Evolutionary conservation across 768 basidiomycete species (phyloP), one percentile per base, ranked within the genome.

Genomic region (Sutorius australiensis): DNA sequence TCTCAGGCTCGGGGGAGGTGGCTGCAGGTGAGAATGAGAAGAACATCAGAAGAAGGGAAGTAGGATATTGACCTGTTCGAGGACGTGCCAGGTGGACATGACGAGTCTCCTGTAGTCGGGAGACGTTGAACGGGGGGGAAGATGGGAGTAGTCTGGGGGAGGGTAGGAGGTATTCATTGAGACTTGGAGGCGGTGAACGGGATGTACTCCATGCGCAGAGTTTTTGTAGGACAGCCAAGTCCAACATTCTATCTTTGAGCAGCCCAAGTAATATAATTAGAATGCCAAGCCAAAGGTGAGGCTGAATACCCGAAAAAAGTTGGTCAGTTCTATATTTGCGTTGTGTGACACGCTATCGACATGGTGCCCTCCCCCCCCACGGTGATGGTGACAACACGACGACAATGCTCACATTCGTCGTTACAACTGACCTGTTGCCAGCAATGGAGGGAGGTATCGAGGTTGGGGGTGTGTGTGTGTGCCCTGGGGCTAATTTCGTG

Each of bases 1-100:
- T 44, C 88, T 81, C 40, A 97, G 77, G 55, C 75, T 84, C 0
- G 94, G 92, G 1, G 93, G 89, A 27, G 92, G 82, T 6, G 83
- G 63, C 87, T 91, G 63, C 9, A 34, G 31, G 36, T 32, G 48
- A 38, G 12, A 44, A 42, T 60, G 48, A 50, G n/a, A 49, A 12
- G 27, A 37, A 38, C 19, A 16, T 17, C 14, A 28, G 21, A n/a
- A 3, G 39, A 34, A 49, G 42, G 11, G 41, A 28, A 47, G 33
- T 8, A 39, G 10, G 2, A 38, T 28, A 47, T 31, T 38, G 51
- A 79, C 79, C 75, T 80, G 78, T 46, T 79, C 75, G 41, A 79
- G 65, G 48, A 74, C 55, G 12, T 76, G 74, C 70, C 75, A 74
- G 19, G 76, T 72, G n/a, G 78, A 72, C 42, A 71, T 66, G 55